Evolutionary conservation across 2,329 filamentous ascomycete species (phyloP), one percentile per base, ranked within the genome.

Genomic region (Ceratocystis papillata): DNA sequence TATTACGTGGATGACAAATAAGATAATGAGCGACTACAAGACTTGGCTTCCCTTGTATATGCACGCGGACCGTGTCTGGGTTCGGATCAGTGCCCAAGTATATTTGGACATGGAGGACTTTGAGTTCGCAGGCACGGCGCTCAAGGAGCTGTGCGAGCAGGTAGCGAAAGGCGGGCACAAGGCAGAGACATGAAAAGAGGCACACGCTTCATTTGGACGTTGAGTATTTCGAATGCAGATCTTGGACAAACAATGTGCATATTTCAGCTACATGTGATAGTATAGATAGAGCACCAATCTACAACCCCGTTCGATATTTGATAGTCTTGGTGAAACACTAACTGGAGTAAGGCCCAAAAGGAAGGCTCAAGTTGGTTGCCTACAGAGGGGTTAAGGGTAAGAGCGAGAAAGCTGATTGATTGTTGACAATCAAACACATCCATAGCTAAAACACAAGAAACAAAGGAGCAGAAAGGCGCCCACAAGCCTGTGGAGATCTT

Each of bases 81-180:
- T 81, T 0, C 78, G 93, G 62, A 72, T 96, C 61, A 91, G 88
- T 72, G 89, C 83, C 15, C 91, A 96, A 78, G 81, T 94, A 0
- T 97, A 94, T 73, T 76, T 96, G n/a, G 89, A 90, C 30, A 73
- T 87, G 69, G 79, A 79, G 12, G 91, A 96, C 74, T 96, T 94
- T 72, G 83, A 87, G 73, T 89, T 83, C 82, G 80, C 81, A 3
- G 89, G 80, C 0, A 72, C 78, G 63, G 77, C 81, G 7, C 74
- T 94, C 71, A 81, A 82, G 72, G 74, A 77, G 46, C 59, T 83
- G 15, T 77, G 75, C 66, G 72, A 74, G 63, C 74, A 79, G 67
- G 76, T 79, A 5, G 73, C 70, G 1, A 76, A 73, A 63, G 73
- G 71, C 62, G 75, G 76, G 69, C 20, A 55, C 10, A 28, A 55